These are phyloP conservation scores for Fusarium xylarioides DNA, from an alignment of 2,329 filamentous ascomycete species.

Conservation along the genomic window DNA sequence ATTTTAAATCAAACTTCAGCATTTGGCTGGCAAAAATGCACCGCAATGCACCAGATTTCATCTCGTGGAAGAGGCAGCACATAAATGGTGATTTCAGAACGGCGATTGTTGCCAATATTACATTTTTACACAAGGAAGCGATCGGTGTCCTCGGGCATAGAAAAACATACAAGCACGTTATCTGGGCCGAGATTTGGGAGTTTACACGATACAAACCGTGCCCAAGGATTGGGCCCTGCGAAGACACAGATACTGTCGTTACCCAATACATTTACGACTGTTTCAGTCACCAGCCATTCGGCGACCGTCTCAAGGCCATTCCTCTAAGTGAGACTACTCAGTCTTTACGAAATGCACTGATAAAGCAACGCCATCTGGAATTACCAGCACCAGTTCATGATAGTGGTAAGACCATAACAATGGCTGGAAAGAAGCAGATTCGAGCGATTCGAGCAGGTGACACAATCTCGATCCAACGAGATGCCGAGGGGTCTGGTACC, in stretches of 20 bases:
- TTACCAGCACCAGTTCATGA: conserved; percentile 36
- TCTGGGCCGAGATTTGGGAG: conserved; percentile 64
- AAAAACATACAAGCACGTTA: conserved; percentile 48
- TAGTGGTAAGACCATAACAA: conserved; percentile 34
- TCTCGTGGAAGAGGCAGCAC: conserved; percentile 63
- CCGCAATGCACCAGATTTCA: conserved; percentile 51
- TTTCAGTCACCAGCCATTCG: conserved; percentile 72
- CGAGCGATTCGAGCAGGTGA: conserved; percentile 55
- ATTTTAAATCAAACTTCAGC: conserved; percentile 68
- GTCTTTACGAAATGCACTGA: conserved; percentile 43
- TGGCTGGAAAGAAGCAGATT: conserved; percentile 36
- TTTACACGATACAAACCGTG: conserved; percentile 48
- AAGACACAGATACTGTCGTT: conserved; percentile 63
- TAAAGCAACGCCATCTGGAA: conserved; percentile 43
- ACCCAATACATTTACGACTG: conserved; percentile 73
- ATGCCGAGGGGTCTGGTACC: conserved; percentile 57
- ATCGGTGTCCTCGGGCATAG: conserved; percentile 55
- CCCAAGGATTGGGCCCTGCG: background rate
- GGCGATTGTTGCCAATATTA: conserved; percentile 65
- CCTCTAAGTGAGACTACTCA: conserved; percentile 42
- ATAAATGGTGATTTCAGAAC: conserved; percentile 68
- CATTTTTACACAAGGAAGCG: conserved; percentile 73
- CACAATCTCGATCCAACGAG: conserved; percentile 58
- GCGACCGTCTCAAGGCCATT: conserved; percentile 56
- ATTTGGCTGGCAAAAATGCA: conserved; percentile 64